Evolutionary conservation across 2,329 filamentous ascomycete genomes (phyloP).

Genomic region (Trichoderma sp.): DNA sequence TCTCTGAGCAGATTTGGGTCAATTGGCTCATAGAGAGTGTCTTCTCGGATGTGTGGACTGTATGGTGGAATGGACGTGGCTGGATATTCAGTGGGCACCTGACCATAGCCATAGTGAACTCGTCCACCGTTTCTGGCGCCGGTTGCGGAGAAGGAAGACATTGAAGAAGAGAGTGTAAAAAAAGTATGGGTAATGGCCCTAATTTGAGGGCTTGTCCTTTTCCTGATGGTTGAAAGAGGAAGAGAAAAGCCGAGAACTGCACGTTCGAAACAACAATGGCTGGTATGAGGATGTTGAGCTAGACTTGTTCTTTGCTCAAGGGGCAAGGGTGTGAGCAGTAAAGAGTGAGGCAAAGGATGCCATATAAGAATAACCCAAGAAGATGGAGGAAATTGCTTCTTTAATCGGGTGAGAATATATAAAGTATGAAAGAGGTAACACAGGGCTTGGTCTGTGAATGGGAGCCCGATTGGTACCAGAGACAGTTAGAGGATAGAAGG

Average conservation of each 20-base stretch:
- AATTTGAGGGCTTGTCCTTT: background rate
- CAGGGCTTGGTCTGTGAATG: background rate
- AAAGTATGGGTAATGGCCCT: background rate
- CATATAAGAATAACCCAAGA: background rate
- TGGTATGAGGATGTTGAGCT: background rate
- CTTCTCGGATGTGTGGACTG: background rate
- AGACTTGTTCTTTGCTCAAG: constrained; percentile 2
- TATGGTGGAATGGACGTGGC: background rate
- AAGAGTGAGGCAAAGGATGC: background rate
- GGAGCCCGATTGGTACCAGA: background rate
- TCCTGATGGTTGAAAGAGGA: background rate
- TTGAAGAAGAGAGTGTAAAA: background rate
- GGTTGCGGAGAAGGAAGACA: background rate
- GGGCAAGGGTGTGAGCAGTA: background rate
- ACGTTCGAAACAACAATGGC: background rate
- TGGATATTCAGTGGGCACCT: background rate
- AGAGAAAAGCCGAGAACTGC: background rate
- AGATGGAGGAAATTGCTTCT: background rate
- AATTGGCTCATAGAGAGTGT: constrained; percentile 7
- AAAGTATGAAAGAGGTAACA: background rate
- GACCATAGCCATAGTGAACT: background rate
- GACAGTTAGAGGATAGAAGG: background rate
- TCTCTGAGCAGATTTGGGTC: constrained; percentile 7
- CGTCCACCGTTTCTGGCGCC: background rate
- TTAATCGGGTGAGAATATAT: background rate